Evolutionary conservation across 1,139 yeast species (phyloP).

Genomic region (Nakaseomyces uthaithaninus): DNA sequence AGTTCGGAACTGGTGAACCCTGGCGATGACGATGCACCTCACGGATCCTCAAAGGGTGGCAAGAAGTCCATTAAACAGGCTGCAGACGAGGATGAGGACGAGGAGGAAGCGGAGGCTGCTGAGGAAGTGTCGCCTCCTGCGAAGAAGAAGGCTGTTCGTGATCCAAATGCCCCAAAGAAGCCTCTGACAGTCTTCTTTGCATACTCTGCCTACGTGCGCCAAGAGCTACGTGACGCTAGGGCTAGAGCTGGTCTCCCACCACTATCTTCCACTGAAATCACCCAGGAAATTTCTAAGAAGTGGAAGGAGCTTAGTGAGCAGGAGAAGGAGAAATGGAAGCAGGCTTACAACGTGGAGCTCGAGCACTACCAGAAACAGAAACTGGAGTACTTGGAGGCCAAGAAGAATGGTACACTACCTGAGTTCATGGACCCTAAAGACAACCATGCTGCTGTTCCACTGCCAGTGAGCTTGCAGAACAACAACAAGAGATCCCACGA

Average conservation of each 20-base stretch:
- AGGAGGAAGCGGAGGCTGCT: conserved; percentile 16
- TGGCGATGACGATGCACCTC: conserved; percentile 23
- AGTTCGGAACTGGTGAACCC: conserved; percentile 29
- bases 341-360: conserved; percentile 59
- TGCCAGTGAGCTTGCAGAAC: conserved; percentile 30
- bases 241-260: conserved; percentile 50
- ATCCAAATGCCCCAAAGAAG: conserved; percentile 49
- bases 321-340: conserved; percentile 71
- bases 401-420: conserved; percentile 37
- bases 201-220: conserved; percentile 59
- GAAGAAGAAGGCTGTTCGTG: conserved; percentile 49
- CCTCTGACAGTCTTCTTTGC: conserved; percentile 75
- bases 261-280: conserved; percentile 65
- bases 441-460: conserved; percentile 35
- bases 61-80: conserved; percentile 9
- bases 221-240: conserved; percentile 57
- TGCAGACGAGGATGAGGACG: conserved; percentile 7
- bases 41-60: conserved; percentile 11
- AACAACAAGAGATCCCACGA: conserved; percentile 31
- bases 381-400: conserved; percentile 52
- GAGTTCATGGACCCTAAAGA: conserved; percentile 23
- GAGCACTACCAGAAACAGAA: conserved; percentile 55
- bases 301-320: conserved; percentile 64
- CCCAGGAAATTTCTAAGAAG: conserved; percentile 65
- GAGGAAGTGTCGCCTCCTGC: conserved; percentile 28